These are phyloP conservation scores for Pestalotiopsis sp. DNA, from an alignment of 2,329 filamentous ascomycete genomes.

Conservation along the genomic window DNA sequence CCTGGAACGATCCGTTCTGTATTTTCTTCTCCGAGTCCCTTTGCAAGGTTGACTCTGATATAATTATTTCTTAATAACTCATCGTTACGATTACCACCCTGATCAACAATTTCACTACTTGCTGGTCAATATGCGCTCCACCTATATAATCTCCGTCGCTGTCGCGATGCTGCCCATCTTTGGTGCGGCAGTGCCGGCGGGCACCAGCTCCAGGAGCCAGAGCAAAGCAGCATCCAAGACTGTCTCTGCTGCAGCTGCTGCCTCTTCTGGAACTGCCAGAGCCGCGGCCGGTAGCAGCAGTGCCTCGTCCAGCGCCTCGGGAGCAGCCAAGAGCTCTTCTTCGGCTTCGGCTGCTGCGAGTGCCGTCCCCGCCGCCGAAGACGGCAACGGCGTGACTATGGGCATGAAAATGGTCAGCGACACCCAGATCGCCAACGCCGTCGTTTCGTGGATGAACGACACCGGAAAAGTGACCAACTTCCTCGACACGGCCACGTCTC, in stretches of 20 bases:
- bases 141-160: not conserved
- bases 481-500: slow-evolving; percentile 21
- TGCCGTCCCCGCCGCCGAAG: not conserved
- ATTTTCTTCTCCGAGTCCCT: not conserved
- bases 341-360: not conserved
- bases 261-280: not conserved
- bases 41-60: slow-evolving; percentile 5
- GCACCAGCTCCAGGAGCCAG: not conserved
- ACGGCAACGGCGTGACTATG: slow-evolving; percentile 10
- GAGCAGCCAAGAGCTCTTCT: not conserved
- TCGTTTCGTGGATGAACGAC: slow-evolving; percentile 22
- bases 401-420: slow-evolving; percentile 14
- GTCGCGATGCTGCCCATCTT: not conserved
- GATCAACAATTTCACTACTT: not conserved
- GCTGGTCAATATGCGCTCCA: slow-evolving; percentile 10
- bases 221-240: slow-evolving; percentile 2
- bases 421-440: slow-evolving; percentile 21
- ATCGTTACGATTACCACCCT: not conserved
- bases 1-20: too few species aligned
- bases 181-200: not conserved
- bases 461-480: slow-evolving; percentile 24
- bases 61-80: not conserved
- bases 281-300: not conserved
- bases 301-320: not conserved
- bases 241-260: not conserved